phyloP scores from a whole-genome alignment of 495 filamentous ascomycete species.

The Umbilicaria muhlenbergii region DNA sequence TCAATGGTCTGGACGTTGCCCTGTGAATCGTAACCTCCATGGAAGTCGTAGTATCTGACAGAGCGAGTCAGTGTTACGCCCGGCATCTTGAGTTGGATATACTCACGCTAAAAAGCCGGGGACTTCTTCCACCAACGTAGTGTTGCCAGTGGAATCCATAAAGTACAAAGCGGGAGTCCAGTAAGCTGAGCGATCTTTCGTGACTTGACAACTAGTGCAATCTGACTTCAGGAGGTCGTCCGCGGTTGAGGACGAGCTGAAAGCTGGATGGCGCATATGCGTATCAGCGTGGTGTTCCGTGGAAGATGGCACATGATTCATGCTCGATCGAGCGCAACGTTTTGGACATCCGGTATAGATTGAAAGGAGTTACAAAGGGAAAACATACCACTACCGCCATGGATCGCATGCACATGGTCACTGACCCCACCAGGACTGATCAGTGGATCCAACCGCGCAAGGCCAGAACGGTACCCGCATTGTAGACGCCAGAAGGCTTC shows the following conservation, averaged over 20 bases:
- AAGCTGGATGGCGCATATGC: constrained; percentile 19
- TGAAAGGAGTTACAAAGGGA: neutral
- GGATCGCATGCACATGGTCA: constrained; percentile 34
- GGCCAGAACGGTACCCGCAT: constrained; percentile 49
- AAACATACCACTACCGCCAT: constrained; percentile 38
- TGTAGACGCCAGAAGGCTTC: constrained; percentile 81
- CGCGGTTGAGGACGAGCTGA: constrained; percentile 27
- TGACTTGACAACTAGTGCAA: constrained; percentile 42
- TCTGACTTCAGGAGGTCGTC: constrained; percentile 26
- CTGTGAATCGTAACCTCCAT: constrained; percentile 20
- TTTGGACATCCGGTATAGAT: neutral
- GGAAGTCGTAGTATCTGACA: constrained; percentile 58
- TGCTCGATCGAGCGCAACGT: neutral
- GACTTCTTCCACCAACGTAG: constrained; percentile 34
- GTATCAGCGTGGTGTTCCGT: neutral
- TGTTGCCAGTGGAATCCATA: constrained; percentile 36
- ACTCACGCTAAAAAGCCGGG: constrained; percentile 44
- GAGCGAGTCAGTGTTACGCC: neutral
- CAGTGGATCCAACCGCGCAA: constrained; percentile 42
- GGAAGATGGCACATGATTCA: constrained; percentile 1
- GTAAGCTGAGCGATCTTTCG: constrained; percentile 46
- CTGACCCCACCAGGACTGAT: constrained; percentile 29
- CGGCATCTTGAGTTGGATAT: neutral
- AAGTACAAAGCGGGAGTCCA: constrained; percentile 48
- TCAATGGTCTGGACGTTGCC: constrained; percentile 37